A percentile compares a stretch with the other conserved stretches of the same genome.
These are phyloP conservation scores for Pontederia crassipes DNA, from an alignment of 176 grass and related monocot genomes.

Conservation along the genomic window DNA sequence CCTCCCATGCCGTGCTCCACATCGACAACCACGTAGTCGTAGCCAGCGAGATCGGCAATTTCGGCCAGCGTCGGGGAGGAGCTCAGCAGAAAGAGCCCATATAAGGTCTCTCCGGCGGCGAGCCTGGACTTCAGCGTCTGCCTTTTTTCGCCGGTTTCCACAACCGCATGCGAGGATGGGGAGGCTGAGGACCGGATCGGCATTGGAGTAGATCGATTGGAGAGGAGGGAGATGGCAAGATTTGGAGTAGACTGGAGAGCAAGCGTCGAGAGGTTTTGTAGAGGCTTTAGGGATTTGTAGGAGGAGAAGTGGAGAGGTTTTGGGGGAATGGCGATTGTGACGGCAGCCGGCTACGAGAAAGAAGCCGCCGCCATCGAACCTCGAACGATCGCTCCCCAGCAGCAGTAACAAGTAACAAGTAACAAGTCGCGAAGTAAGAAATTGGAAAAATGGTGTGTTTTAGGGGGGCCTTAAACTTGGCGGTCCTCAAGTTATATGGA, in stretches of 20 bases:
- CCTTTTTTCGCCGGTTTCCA: too few relatives aligned
- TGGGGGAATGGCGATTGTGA: not conserved
- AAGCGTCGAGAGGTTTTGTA: constrained; percentile 6
- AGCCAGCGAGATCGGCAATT: constrained; percentile 64
- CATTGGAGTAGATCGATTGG: constrained; percentile 16
- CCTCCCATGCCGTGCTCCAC: constrained; percentile 88
- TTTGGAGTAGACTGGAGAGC: too few relatives aligned
- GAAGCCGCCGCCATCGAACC: too few relatives aligned
- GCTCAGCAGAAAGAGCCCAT: constrained; percentile 83
- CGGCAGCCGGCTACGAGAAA: too few relatives aligned
- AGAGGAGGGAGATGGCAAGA: not conserved
- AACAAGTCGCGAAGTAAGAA: too few relatives aligned
- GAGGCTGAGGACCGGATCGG: constrained; percentile 23
- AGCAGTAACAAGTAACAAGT: too few relatives aligned
- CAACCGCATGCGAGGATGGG: not conserved
- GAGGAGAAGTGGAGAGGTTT: constrained; percentile 4
- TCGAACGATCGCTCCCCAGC: too few relatives aligned
- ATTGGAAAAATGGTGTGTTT: too few relatives aligned
- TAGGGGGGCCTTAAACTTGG: too few relatives aligned
- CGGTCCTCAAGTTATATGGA: too few relatives aligned
- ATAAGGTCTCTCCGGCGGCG: constrained; percentile 55
- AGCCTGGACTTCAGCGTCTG: constrained; percentile 58
- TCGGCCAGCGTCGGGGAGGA: constrained; percentile 73
- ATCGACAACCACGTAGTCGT: constrained; percentile 84
- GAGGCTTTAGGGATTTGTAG: not conserved